Base-by-base conservation (phyloP, 202 grass and related monocot genomes). In the Dendrocalamus latiflorus region DNA sequence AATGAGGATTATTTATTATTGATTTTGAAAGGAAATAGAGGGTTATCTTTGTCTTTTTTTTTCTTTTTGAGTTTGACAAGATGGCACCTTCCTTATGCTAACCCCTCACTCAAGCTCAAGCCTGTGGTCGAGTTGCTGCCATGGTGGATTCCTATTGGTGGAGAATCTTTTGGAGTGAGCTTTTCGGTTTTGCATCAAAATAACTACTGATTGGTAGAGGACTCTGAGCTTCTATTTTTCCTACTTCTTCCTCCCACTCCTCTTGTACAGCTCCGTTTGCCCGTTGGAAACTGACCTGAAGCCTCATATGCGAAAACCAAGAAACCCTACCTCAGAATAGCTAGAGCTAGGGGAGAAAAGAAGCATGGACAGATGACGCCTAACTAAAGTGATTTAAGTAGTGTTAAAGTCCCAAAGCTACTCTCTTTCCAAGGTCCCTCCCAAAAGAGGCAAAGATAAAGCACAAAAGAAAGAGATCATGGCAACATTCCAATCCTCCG, bases 91-190 rank as follows among this genome's bases (percentile, higher is more conserved):
- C 14, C 22, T 80, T 84, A 60, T 79, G 86, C 79, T 79, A 86
- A 45, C 3, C 75, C 9, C n/a, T n/a, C n/a, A n/a, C n/a, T 7
- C 42, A 26, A n/a, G n/a, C 44, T 16, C 63, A 63, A 69, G 37
- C 60, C 26, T 55, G 16, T 17, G 56, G 71, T 78, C 50, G 51
- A 77, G 57, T 55, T 72, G 80, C 53, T 87, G 76, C 50, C 65
- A 47, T 39, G 70, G 53, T 74, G 21, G 57, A 74, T 77, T 84
- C 79, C 75, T 30, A 91, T 82, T 85, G 72, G 81, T 10, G 57
- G 89, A 65, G 88, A 88, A 95, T 95, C 90, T 92, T 79, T 90
- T 82, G 75, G 75, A 88, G 70, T 42, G 34, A 83, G 67, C 41
- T 45, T 83, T 85, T 66, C 76, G 56, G 36, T 74, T 71, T 81